phyloP scores from a whole-genome alignment of 2,329 filamentous ascomycete genomes.

The Ascochyta fabae region DNA sequence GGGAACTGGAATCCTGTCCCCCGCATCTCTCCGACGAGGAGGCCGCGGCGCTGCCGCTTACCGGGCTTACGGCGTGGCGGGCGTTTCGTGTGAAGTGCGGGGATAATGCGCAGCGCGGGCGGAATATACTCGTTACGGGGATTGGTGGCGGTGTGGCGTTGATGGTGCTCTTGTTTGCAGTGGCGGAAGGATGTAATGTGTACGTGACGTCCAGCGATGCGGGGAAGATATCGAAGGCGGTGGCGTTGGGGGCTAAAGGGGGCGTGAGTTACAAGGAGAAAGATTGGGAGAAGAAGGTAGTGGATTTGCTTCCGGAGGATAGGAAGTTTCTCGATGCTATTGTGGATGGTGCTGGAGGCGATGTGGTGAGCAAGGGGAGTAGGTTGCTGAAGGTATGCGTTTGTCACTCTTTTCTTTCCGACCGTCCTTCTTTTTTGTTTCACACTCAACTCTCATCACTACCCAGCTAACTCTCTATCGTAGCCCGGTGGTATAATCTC shows the following conservation, averaged over 20 bases:
- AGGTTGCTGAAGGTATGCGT: slow-evolving; percentile 68
- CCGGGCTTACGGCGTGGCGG: slow-evolving; percentile 87
- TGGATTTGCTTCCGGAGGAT: slow-evolving; percentile 65
- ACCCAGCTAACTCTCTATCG: too few relatives aligned
- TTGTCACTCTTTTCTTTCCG: too few relatives aligned
- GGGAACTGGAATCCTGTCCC: slow-evolving; percentile 79
- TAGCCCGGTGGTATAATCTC: slow-evolving; percentile 79
- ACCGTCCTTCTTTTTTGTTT: too few relatives aligned
- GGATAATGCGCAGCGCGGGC: slow-evolving; percentile 63
- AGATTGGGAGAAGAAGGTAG: slow-evolving; percentile 81
- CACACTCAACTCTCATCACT: too few relatives aligned
- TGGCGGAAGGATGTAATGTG: slow-evolving; percentile 74
- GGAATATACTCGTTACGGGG: slow-evolving; percentile 84
- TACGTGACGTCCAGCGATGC: slow-evolving; percentile 79
- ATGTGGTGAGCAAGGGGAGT: slow-evolving; percentile 73
- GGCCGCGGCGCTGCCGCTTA: slow-evolving; percentile 83
- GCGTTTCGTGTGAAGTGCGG: slow-evolving; percentile 80
- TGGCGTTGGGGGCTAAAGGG: slow-evolving; percentile 74
- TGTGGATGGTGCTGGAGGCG: slow-evolving; percentile 88
- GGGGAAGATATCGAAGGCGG: slow-evolving; percentile 77
- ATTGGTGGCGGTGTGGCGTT: slow-evolving; percentile 93
- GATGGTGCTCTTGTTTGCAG: slow-evolving; percentile 79
- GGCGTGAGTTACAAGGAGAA: slow-evolving; percentile 83
- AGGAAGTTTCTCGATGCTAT: slow-evolving; percentile 79
- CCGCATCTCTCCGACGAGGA: slow-evolving; percentile 74